Conservation (phyloP, 1,139 yeast species). For the Debaryomycetaceae sp. region DNA sequence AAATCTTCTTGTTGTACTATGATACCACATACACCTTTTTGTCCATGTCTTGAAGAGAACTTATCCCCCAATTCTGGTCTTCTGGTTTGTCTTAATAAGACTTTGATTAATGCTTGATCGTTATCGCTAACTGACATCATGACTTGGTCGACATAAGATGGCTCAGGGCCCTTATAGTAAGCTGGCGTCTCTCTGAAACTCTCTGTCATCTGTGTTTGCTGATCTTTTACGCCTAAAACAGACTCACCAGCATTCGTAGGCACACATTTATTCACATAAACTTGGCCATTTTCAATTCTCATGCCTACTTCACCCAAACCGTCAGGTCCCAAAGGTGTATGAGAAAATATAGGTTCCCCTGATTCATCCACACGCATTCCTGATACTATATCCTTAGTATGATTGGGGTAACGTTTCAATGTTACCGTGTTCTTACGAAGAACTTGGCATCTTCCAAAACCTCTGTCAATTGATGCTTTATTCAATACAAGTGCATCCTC, state of each 20-base stretch:
- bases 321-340: slow-evolving; percentile 84
- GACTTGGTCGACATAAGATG: slow-evolving; percentile 92
- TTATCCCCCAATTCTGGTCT: slow-evolving; percentile 98
- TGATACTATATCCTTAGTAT: slow-evolving; percentile 83
- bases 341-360: slow-evolving; percentile 81
- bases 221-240: slow-evolving; percentile 46
- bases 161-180: slow-evolving; percentile 90
- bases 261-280: slow-evolving; percentile 86
- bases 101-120: slow-evolving; percentile 92
- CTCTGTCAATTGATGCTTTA: slow-evolving; percentile 91
- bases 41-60: slow-evolving; percentile 96
- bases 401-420: slow-evolving; percentile 88
- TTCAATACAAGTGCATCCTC: slow-evolving; percentile 97
- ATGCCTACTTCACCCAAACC: slow-evolving; percentile 97
- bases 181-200: slow-evolving; percentile 91
- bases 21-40: slow-evolving; percentile 98
- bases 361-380: slow-evolving; percentile 87
- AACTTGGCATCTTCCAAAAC: slow-evolving; percentile 98
- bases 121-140: slow-evolving; percentile 96
- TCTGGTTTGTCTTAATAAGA: slow-evolving; percentile 88
- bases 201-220: slow-evolving; percentile 31
- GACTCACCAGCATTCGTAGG: slow-evolving; percentile 86
- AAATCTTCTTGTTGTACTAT: slow-evolving; percentile 95
- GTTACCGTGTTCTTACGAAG: slow-evolving; percentile 87
- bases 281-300: slow-evolving; percentile 87